Base-by-base conservation (phyloP, 1,284 basidiomycete genomes). In the Gymnopus androsaceus region DNA sequence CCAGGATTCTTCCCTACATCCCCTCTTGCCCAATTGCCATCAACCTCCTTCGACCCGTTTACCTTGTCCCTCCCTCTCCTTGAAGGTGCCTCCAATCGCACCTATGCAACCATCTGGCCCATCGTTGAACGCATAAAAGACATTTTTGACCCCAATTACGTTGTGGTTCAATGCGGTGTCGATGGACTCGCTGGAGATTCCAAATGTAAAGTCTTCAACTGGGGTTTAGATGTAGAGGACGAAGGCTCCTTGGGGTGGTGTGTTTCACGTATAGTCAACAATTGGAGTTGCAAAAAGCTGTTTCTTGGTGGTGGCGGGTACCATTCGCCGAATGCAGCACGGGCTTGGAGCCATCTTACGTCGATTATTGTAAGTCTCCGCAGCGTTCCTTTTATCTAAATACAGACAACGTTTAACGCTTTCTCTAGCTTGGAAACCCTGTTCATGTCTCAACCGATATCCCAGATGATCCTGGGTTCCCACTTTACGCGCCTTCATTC, bases 161-260 rank as follows among this genome's bases (percentile, higher is more conserved):
- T 94, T 3, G 81, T 96, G 0, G 67, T 97, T 0, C 94, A 97
- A 66, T 92, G 93, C 56, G 95, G 95, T 1, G 83, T 84, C 0
- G 95, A 98, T 61, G 93, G 87, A 0, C 77, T 98, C 1, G 86
- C 92, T 0, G 91, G 88, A 0, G 95, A 97, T 69, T 87, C 90
- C 19, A 55, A 55, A 0, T 85, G 84, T 66, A 83, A 80, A 0
- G 84, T 82, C 0, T 93, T 89, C 72, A 95, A 94, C 64, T 90
- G 93, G 84, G 78, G 80, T 1, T 69, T 93, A 0, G 79, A 79
- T 11, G 33, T 44, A 19, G 30, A 34, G 4, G 56, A 46, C 2
- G 74, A 77, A 40, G 89, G 90, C 0, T 85, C 87, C 0, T 68
- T 94, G 55, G 85, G 87, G 0, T 89, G 87, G 86, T 89, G 81